Evolutionary conservation across 179 eudicot species (phyloP).

Genomic region (Silene vulgaris): DNA sequence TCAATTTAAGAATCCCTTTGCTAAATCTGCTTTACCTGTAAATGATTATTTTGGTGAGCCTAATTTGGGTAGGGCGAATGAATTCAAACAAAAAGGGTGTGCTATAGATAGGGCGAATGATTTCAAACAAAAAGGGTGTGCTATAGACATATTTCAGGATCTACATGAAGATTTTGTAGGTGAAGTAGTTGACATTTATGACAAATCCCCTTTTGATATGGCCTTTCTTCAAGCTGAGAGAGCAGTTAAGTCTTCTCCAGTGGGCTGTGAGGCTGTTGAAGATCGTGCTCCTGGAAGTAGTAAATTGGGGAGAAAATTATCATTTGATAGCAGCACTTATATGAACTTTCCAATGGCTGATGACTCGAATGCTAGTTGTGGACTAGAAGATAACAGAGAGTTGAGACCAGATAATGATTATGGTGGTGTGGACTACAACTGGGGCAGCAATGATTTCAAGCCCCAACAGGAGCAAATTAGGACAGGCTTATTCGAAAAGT

Average conservation of each 20-base stretch:
- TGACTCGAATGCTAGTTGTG: conserved; percentile 31
- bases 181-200: conserved; percentile 58
- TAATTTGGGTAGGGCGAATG: conserved; percentile 18
- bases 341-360: conserved; percentile 44
- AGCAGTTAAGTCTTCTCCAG: conserved; percentile 29
- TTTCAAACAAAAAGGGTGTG: conserved; percentile 27
- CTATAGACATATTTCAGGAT: conserved; percentile 32
- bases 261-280: conserved; percentile 28
- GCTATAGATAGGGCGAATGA: conserved; percentile 17
- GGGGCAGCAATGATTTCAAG: conserved; percentile 21
- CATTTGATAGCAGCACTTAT: conserved; percentile 38
- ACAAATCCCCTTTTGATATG: conserved; percentile 29
- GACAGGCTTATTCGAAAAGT: conserved; percentile 30
- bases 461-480: conserved; percentile 30
- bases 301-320: conserved; percentile 43
- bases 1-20: conserved; percentile 21
- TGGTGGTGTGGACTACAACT: conserved; percentile 29
- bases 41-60: conserved; percentile 23
- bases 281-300: conserved; percentile 31
- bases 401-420: conserved; percentile 28
- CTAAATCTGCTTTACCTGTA: conserved; percentile 18
- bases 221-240: conserved; percentile 32
- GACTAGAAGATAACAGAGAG: conserved; percentile 31
- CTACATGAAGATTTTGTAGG: conserved; percentile 43
- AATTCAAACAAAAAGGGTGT: conserved; percentile 26